Evolutionary conservation across 1,284 basidiomycete species (phyloP).

Genomic region (Puccinia horiana): DNA sequence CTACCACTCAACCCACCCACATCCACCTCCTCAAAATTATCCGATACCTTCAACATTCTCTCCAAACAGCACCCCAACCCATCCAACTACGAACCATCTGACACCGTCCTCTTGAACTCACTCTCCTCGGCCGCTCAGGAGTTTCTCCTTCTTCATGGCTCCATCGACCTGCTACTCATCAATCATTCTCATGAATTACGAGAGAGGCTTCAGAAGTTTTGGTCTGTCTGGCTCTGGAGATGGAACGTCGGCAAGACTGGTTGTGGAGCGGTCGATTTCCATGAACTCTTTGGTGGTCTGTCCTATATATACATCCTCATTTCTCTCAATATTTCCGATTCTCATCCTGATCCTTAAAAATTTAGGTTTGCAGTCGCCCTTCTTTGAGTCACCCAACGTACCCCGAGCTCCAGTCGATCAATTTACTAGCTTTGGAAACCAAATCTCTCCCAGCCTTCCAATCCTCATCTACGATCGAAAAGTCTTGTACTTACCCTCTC

Average conservation of each 20-base stretch:
- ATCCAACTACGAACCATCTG: slow-evolving; percentile 33
- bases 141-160: slow-evolving; percentile 40
- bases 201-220: slow-evolving; percentile 36
- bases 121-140: slow-evolving; percentile 31
- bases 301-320: background rate
- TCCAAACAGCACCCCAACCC: background rate
- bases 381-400: slow-evolving; percentile 25
- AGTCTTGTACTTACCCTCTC: slow-evolving; percentile 26
- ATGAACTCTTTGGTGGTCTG: slow-evolving; percentile 44
- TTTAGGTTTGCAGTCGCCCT: slow-evolving; percentile 9
- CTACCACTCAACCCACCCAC: background rate
- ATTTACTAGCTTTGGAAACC: slow-evolving; percentile 17
- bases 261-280: slow-evolving; percentile 43
- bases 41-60: slow-evolving; percentile 15
- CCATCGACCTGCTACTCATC: background rate
- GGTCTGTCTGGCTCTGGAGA: slow-evolving; percentile 47
- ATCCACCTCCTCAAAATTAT: background rate
- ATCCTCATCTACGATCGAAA: slow-evolving; percentile 32
- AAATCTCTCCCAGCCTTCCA: slow-evolving; percentile 33
- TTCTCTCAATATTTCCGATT: background rate
- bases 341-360: background rate
- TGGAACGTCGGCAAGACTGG: slow-evolving; percentile 47
- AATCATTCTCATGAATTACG: slow-evolving; percentile 13
- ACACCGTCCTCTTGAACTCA: slow-evolving; percentile 24
- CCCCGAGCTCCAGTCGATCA: background rate